These are phyloP conservation scores for Pseudomonodictys pantanalensis DNA, from an alignment of 495 filamentous ascomycete genomes.

Conservation along the genomic window DNA sequence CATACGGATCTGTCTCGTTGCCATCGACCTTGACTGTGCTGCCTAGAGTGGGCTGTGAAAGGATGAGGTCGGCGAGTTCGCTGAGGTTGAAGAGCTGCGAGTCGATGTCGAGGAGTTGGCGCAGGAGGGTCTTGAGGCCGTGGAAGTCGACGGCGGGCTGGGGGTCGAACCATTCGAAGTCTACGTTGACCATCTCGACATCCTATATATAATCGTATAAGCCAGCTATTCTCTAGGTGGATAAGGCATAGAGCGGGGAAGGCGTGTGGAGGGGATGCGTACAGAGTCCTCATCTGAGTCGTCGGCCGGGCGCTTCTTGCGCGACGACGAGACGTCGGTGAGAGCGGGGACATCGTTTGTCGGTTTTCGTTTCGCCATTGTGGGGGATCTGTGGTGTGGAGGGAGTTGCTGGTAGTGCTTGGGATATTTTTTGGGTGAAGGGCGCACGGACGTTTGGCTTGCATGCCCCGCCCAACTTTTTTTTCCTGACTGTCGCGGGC, in stretches of 20 bases:
- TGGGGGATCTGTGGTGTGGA: conserved; percentile 12
- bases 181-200: conserved; percentile 85
- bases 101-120: conserved; percentile 92
- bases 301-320: conserved; percentile 26
- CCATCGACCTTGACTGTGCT: conserved; percentile 95
- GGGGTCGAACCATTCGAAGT: conserved; percentile 98
- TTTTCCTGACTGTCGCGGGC: background rate
- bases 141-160: conserved; percentile 89
- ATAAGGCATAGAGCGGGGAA: no score
- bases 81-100: conserved; percentile 80
- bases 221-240: background rate
- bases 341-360: conserved; percentile 24
- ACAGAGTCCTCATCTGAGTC: conserved; percentile 32
- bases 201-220: conserved; percentile 52
- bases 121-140: conserved; percentile 83
- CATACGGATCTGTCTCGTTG: conserved; percentile 90
- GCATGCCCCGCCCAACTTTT: conserved; percentile 13
- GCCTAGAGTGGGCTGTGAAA: conserved; percentile 83
- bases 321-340: conserved; percentile 21
- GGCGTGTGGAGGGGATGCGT: background rate
- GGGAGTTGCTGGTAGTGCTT: background rate
- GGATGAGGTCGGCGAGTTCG: conserved; percentile 77
- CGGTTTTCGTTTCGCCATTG: conserved; percentile 35
- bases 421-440: conserved; percentile 1
- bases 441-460: background rate